A percentile compares a stretch with the other conserved stretches of the same genome.
Evolutionary conservation across 2,329 filamentous ascomycete genomes (phyloP).

Genomic region (Epichloe elymi): DNA sequence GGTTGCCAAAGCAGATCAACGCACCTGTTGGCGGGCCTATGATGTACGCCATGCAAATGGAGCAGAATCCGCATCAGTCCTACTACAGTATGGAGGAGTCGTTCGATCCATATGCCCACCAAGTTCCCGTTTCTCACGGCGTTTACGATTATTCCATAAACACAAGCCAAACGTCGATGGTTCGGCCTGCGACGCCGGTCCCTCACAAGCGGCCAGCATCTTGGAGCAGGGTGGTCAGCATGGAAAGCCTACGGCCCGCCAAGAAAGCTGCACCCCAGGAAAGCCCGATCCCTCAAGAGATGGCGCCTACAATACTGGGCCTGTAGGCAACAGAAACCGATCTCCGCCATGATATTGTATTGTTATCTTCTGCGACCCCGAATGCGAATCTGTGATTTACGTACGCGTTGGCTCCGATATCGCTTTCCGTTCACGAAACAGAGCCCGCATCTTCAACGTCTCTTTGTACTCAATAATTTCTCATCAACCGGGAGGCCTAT

Average conservation of each 20-base stretch:
- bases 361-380: too few species aligned
- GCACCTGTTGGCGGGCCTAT: conserved; percentile 17
- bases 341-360: too few species aligned
- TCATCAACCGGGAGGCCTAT: neutral
- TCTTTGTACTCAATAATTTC: neutral
- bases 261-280: conserved; percentile 22
- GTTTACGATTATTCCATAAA: conserved; percentile 16
- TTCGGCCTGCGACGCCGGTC: conserved; percentile 24
- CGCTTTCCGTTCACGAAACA: neutral
- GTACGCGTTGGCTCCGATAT: too few species aligned
- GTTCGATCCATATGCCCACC: conserved; percentile 8
- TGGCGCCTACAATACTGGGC: conserved; percentile 13
- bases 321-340: conserved; percentile 9
- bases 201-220: conserved; percentile 26
- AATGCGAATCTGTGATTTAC: too few species aligned
- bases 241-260: conserved; percentile 24
- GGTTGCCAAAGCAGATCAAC: conserved; percentile 19
- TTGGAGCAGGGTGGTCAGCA: conserved; percentile 24
- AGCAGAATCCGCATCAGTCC: conserved; percentile 17
- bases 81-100: conserved; percentile 10
- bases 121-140: conserved; percentile 7
- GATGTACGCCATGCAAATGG: conserved; percentile 19
- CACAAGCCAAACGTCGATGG: conserved; percentile 12
- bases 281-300: conserved; percentile 12
- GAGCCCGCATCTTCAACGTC: neutral